Percentiles rank a stretch among this genome's conserved stretches.
Conservation (phyloP, 2,329 filamentous ascomycete genomes). For the Lizonia empirigonia region DNA sequence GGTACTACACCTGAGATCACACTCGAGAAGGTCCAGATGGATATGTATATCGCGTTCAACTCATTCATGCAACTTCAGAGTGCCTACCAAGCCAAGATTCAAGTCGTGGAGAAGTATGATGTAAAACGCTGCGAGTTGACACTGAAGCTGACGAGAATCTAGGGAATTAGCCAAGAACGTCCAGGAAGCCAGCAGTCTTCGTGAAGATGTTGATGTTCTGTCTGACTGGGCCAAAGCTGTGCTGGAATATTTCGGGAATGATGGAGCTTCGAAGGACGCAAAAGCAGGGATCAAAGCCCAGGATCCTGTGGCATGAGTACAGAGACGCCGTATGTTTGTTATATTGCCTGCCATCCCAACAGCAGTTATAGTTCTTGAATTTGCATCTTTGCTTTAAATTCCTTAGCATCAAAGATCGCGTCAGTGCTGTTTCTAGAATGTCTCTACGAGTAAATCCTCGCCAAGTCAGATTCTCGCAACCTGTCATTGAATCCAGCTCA, state of each 20-base stretch:
- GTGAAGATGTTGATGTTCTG: conserved; percentile 4
- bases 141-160: background rate
- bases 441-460: background rate
- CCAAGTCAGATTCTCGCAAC: conserved; percentile 1
- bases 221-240: background rate
- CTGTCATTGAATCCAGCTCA: conserved; percentile 4
- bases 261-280: background rate
- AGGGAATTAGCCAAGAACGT: background rate
- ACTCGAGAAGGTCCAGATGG: background rate
- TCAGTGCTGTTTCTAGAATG: too few relatives aligned
- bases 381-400: too few relatives aligned
- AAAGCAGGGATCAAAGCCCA: background rate
- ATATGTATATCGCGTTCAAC: background rate
- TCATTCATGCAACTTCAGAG: background rate
- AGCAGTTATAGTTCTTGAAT: too few relatives aligned
- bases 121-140: background rate
- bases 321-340: background rate
- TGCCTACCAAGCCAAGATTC: background rate
- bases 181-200: background rate
- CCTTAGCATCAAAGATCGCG: background rate
- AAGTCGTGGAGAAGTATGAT: background rate
- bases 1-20: background rate
- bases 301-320: background rate
- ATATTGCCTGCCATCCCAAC: too few relatives aligned
- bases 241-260: background rate